Evolutionary conservation across 805 yeast species (phyloP).

Genomic region (Yamadazyma sp.): DNA sequence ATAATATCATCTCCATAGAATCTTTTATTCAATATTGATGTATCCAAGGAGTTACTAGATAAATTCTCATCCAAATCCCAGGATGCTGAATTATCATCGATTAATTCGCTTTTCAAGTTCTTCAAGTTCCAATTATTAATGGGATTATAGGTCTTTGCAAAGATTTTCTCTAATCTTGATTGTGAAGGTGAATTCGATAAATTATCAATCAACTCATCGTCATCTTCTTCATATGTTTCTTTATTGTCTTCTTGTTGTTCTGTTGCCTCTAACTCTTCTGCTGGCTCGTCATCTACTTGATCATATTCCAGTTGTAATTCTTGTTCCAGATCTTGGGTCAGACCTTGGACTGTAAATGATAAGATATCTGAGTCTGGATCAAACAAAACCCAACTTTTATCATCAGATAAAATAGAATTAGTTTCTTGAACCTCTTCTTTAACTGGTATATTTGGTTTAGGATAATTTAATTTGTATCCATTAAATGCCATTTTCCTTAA

Average conservation of each 20-base stretch:
- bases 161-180: conserved; percentile 8
- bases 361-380: conserved; percentile 30
- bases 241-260: conserved; percentile 14
- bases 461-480: conserved; percentile 16
- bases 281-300: neutral
- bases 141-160: conserved; percentile 9
- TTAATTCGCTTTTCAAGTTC: conserved; percentile 15
- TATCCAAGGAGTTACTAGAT: conserved; percentile 12
- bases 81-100: conserved; percentile 34
- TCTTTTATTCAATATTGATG: conserved; percentile 12
- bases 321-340: too few relatives aligned
- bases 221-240: conserved; percentile 8
- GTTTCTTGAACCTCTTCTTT: conserved; percentile 15
- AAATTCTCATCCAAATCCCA: conserved; percentile 34
- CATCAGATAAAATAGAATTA: conserved; percentile 20
- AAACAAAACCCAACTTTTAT: conserved; percentile 26
- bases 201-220: conserved; percentile 11
- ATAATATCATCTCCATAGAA: conserved; percentile 33
- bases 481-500: conserved; percentile 14
- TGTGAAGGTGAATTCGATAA: conserved; percentile 14
- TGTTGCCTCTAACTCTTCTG: conserved; percentile 1
- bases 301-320: neutral
- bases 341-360: conserved; percentile 20
- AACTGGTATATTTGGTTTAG: conserved; percentile 12
- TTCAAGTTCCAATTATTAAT: conserved; percentile 21